Base-by-base conservation (phyloP, 352 stramenopile species). In the Phytophthora brassicae region DNA sequence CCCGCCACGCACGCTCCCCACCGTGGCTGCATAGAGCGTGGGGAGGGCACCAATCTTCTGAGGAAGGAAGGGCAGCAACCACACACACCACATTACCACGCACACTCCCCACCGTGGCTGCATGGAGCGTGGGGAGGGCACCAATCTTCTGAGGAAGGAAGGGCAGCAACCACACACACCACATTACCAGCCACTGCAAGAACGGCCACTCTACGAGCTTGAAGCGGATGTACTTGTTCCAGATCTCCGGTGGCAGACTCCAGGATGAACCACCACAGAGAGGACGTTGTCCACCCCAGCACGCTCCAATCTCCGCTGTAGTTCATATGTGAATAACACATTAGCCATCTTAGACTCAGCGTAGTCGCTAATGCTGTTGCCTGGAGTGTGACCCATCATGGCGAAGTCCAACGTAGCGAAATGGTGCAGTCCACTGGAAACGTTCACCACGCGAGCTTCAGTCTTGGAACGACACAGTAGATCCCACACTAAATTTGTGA, bases 401-500 rank as follows among this genome's bases (percentile, higher is more conserved):
- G 16, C 39, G 16, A 83, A 42, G 38, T 80, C 50, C 17, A 79
- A 31, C 28, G 35, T 50, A n/a, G 57, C 71, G 54, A 66, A 60
- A 22, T 47, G 47, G 56, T 83, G 74, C 8, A 48, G 71, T 42
- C 78, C 17, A 36, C 74, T 83, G 53, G 53, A 80, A 2, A 80
- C 60, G 14, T 64, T 71, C 31, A 81, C 69, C n/a, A 78, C 46
- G 6, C 69, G 66, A 16, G 73, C 70, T 6, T 53, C 50, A 33
- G 53, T 28, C 4, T 68, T 38, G 8, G 45, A 60, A 8, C 23
- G 36, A 55, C 68, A 70, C 12, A 90, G 74, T 52, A 71, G 41
- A n/a, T 80, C 63, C 42, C 87, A 84, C 26, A 88, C 68, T 29
- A 86, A 44, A 9, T 69, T 19, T 1, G 80, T 83, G 39, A 89